Percentiles rank a stretch among this genome's conserved stretches.
These are phyloP conservation scores for Liriodendron chinense DNA, from an alignment of 164 flowering plant species.

Conservation along the genomic window DNA sequence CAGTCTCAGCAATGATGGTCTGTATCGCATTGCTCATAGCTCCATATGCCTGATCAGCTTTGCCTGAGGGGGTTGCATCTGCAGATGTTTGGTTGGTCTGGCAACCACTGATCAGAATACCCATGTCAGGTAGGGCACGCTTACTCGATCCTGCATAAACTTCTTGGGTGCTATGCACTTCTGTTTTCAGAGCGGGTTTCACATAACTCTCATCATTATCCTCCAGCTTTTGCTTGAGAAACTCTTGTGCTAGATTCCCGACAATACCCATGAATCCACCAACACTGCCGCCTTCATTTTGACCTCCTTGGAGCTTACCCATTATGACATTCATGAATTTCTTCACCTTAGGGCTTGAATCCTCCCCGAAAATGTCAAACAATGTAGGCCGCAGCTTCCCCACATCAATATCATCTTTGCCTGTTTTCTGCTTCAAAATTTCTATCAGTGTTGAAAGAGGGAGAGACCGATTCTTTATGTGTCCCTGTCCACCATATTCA, in stretches of 20 bases:
- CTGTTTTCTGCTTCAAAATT: slow-evolving; percentile 87
- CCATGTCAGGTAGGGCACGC: slow-evolving; percentile 49
- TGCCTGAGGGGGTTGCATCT: slow-evolving; percentile 74
- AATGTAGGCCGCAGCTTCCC: slow-evolving; percentile 81
- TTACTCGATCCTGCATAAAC: slow-evolving; percentile 62
- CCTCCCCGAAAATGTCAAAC: slow-evolving; percentile 83
- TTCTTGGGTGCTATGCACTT: slow-evolving; percentile 64
- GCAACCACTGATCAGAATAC: slow-evolving; percentile 84
- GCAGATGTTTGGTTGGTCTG: slow-evolving; percentile 92
- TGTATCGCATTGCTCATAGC: slow-evolving; percentile 97
- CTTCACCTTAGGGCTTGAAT: slow-evolving; percentile 94
- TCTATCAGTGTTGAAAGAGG: slow-evolving; percentile 86
- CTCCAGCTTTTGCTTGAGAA: slow-evolving; percentile 78
- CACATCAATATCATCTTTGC: slow-evolving; percentile 90
- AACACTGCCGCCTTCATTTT: slow-evolving; percentile 30
- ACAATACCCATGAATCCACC: slow-evolving; percentile 75
- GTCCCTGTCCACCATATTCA: slow-evolving; percentile 23
- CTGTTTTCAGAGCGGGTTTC: slow-evolving; percentile 65
- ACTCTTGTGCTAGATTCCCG: slow-evolving; percentile 67
- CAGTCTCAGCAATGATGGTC: slow-evolving; percentile 53
- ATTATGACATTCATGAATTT: slow-evolving; percentile 85
- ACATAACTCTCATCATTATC: slow-evolving; percentile 64
- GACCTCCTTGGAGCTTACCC: slow-evolving; percentile 49
- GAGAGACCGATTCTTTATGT: slow-evolving; percentile 59
- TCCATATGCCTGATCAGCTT: slow-evolving; percentile 63